Base-by-base conservation (phyloP, 208 protist species). In the Herpetomonas tarakana region DNA sequence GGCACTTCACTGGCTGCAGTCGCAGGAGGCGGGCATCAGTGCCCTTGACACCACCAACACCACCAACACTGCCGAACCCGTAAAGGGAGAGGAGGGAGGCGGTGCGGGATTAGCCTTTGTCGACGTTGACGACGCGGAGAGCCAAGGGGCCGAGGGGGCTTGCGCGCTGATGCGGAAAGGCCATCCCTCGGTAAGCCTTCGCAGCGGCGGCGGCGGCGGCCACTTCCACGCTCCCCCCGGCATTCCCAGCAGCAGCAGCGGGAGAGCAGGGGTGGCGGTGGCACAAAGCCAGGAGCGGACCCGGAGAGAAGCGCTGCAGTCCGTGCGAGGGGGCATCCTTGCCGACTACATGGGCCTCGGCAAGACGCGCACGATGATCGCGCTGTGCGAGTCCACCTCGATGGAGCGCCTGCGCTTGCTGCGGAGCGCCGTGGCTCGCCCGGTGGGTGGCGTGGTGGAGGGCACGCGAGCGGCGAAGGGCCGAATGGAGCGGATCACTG, bases 271-370 rank as follows among this genome's bases (percentile, higher is more conserved):
- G n/a, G n/a, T n/a, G n/a, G n/a, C n/a, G n/a, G n/a, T n/a, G n/a
- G n/a, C n/a, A n/a, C n/a, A n/a, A n/a, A n/a, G n/a, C n/a, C n/a
- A n/a, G n/a, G n/a, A n/a, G n/a, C n/a, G n/a, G n/a, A n/a, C n/a
- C n/a, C n/a, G n/a, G n/a, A 41, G 14, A 14, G 35, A 60, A 22
- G 52, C 31, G 2, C n/a, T 62, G 0, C 28, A 47, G 7, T 29
- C 18, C 6, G 73, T 82, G 25, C 75, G 73, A 0, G 83, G 86
- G 0, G 83, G 86, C 7, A 72, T 91, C 21, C 71, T 93, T 26
- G 83, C 86, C 14, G 86, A 93, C 61, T 84, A 75, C 68, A 88
- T 91, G 78, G 83, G 86, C 14, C 56, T 91, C 3, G 86, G 86
- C 18, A 91, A 91, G 58, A 91, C 83, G 3, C 78, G 81, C 55